Conservation (phyloP, 2,329 filamentous ascomycete genomes). For the Arthrobotrys conoides region DNA sequence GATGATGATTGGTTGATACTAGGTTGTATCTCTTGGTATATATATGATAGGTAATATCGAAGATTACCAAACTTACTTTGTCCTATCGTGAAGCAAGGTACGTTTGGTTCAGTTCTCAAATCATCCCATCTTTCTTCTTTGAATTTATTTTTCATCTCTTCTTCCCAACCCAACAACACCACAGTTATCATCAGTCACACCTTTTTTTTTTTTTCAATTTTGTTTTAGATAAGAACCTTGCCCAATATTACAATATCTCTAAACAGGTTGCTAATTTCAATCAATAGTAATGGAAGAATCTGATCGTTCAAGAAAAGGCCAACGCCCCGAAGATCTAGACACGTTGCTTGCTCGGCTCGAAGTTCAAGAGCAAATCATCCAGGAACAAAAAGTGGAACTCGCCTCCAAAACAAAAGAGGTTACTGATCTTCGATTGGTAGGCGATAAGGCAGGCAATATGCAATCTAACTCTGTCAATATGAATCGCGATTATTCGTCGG, state of each 20-base stretch:
- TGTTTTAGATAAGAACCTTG: not conserved
- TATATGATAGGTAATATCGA: conserved; percentile 8
- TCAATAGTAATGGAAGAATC: conserved; percentile 24
- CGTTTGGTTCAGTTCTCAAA: not conserved
- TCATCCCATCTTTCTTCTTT: not conserved
- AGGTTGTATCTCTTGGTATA: conserved; percentile 4
- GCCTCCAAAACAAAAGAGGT: conserved; percentile 48
- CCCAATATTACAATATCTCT: not conserved
- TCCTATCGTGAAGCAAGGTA: not conserved
- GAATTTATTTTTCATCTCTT: too few species aligned
- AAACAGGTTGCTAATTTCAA: not conserved
- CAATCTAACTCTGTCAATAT: conserved; percentile 18
- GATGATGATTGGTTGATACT: not conserved
- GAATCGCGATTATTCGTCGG: conserved; percentile 29
- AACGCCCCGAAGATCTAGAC: conserved; percentile 49
- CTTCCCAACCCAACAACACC: not conserved
- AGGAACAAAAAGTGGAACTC: conserved; percentile 53
- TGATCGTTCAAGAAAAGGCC: conserved; percentile 24
- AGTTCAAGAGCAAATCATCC: conserved; percentile 51
- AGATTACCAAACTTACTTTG: not conserved
- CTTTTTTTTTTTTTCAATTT: not conserved
- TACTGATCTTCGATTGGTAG: conserved; percentile 25
- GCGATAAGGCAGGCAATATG: conserved; percentile 18
- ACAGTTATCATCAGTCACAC: too few species aligned
- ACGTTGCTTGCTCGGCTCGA: conserved; percentile 50